phyloP scores from a whole-genome alignment of 2,329 filamentous ascomycete species.

The Cryphonectria japonica region DNA sequence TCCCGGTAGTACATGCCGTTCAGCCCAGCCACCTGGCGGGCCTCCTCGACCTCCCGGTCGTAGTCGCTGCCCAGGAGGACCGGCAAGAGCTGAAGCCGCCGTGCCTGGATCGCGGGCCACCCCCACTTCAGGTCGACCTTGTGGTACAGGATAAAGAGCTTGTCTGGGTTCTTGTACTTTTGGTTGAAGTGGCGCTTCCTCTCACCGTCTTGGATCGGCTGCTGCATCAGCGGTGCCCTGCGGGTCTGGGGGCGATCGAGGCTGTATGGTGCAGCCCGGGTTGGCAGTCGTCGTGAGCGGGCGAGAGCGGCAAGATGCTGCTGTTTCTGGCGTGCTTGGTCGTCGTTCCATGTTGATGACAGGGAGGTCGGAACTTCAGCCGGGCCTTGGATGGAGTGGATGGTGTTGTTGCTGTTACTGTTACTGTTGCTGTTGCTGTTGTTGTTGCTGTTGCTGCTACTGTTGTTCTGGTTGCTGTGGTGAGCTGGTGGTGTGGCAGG shows the following conservation, averaged over 20 bases:
- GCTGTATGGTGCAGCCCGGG: conserved; percentile 15
- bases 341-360: not conserved
- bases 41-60: conserved; percentile 28
- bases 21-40: conserved; percentile 25
- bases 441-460: not conserved
- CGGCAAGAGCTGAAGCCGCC: conserved; percentile 25
- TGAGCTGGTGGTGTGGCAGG: conserved; percentile 14
- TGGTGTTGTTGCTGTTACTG: not conserved
- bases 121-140: conserved; percentile 28
- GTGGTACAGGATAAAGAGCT: conserved; percentile 29
- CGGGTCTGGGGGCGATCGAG: not conserved
- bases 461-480: not conserved
- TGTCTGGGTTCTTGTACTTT: conserved; percentile 25
- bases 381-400: not conserved
- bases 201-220: not conserved
- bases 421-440: not conserved
- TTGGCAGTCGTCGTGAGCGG: conserved; percentile 14
- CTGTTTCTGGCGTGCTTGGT: not conserved
- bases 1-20: conserved; percentile 29
- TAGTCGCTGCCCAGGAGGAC: conserved; percentile 23
- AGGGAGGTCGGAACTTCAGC: conserved; percentile 2
- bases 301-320: not conserved
- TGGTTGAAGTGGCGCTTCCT: conserved; percentile 30
- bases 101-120: conserved; percentile 25
- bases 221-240: not conserved